phyloP scores from a whole-genome alignment of 768 basidiomycete genomes.

The Leccinum incarnatum region DNA sequence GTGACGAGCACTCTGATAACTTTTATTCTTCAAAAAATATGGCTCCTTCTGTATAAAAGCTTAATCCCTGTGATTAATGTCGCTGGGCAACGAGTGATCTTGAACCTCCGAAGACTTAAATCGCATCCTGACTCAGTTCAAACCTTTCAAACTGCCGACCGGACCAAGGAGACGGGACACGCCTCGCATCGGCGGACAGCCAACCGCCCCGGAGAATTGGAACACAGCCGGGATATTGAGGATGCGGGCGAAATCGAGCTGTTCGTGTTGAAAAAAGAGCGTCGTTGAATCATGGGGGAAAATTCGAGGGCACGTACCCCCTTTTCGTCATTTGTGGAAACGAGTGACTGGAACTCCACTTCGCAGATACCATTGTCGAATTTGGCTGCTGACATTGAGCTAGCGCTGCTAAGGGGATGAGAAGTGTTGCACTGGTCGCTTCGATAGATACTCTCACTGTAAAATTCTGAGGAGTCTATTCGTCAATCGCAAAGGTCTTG shows the following conservation, averaged over 20 bases:
- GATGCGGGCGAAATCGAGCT: background rate
- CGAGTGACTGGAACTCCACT: too few species aligned
- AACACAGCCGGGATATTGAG: too few species aligned
- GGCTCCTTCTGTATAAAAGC: background rate
- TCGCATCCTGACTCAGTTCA: background rate
- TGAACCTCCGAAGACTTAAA: conserved; percentile 13
- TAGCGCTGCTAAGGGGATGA: too few species aligned
- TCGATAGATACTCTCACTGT: background rate
- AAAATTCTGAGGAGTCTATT: background rate
- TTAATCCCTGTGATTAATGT: conserved; percentile 4
- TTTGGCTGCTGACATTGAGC: too few species aligned
- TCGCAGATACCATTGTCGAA: too few species aligned
- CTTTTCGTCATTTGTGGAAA: background rate
- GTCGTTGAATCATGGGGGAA: background rate
- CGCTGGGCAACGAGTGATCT: conserved; percentile 15
- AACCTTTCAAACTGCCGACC: background rate
- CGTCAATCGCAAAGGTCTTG: background rate
- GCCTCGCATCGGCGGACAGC: background rate
- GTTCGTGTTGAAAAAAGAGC: background rate
- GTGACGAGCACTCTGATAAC: background rate
- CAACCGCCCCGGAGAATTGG: background rate
- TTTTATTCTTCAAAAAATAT: background rate
- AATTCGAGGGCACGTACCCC: background rate
- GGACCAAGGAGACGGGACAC: background rate
- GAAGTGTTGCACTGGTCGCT: background rate